phyloP scores from a whole-genome alignment of 2,329 filamentous ascomycete genomes.

The Fusarium concolor region DNA sequence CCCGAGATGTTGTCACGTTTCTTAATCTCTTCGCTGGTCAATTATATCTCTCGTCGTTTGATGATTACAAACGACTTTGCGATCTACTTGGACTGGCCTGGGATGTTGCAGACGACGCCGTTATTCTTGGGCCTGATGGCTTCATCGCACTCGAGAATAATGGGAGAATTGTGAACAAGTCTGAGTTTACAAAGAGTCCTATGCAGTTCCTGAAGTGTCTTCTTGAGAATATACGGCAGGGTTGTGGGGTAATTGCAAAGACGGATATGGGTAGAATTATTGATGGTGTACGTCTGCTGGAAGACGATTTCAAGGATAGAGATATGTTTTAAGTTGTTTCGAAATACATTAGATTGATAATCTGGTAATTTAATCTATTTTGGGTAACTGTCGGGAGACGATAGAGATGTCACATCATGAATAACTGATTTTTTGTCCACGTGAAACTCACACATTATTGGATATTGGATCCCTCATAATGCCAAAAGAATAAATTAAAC shows the following conservation, averaged over 20 bases:
- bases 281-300: slow-evolving; percentile 45
- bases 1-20: slow-evolving; percentile 54
- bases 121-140: slow-evolving; percentile 42
- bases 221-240: slow-evolving; percentile 51
- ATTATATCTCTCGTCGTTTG: slow-evolving; percentile 67
- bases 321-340: too few relatives aligned
- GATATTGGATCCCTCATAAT: too few relatives aligned
- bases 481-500: too few relatives aligned
- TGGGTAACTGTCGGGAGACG: too few relatives aligned
- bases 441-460: too few relatives aligned
- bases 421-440: too few relatives aligned
- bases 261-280: slow-evolving; percentile 57
- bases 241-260: slow-evolving; percentile 54
- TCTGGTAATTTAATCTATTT: too few relatives aligned
- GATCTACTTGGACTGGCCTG: slow-evolving; percentile 62
- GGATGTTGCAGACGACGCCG: slow-evolving; percentile 38
- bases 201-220: slow-evolving; percentile 54
- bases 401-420: too few relatives aligned
- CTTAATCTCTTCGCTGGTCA: slow-evolving; percentile 77
- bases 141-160: slow-evolving; percentile 47
- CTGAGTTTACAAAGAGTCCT: slow-evolving; percentile 49
- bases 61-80: slow-evolving; percentile 66
- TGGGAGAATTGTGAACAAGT: slow-evolving; percentile 27
- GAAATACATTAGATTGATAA: too few relatives aligned
- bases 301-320: slow-evolving; percentile 32